Base-by-base conservation (phyloP, 2,329 filamentous ascomycete genomes). In the Clonostachys chloroleuca region DNA sequence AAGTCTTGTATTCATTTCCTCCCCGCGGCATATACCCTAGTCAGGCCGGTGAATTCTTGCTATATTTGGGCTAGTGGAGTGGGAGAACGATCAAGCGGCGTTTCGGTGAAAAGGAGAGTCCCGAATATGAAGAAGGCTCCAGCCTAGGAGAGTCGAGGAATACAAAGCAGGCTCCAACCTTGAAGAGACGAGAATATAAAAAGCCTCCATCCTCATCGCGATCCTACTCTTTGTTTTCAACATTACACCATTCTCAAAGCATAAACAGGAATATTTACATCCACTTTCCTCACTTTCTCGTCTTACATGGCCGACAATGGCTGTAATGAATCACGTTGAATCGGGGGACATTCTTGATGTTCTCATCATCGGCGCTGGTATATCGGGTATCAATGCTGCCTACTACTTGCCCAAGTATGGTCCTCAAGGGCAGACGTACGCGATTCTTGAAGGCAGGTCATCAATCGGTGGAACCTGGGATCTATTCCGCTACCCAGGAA, bases 401-500 rank as follows among this genome's bases (percentile, higher is more conserved):
- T 88, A 89, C 58, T 77, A 83, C 33, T 55, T 87, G 3, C 77
- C 83, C 51, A 69, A 69, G 2, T 60, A 75, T 49, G 64, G 81
- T 5, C 84, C 86, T 0, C 63, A 73, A 44, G 9, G 9, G 9
- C 55, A 58, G 47, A 74, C 65, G 30, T 88, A 83, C 58, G 72
- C 76, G 37, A 76, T 91, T 36, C 74, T 90, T 24, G 86, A 90
- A 61, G 73, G 72, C 8, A 80, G 86, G 44, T 66, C 75, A 47
- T 69, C 75, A 39, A 70, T 89, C 4, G 87, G 86, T 13, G 86
- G 87, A 36, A 90, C 87, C 5, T 91, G 87, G 86, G 78, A 79
- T 52, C 75, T 89, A 41, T 90, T 87, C 73, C 78, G 77, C 42
- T 90, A 89, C 55, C 86, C 85, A 0, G 83, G 86, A 17, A 80